These are phyloP conservation scores for Heimioporus sp. DNA, from an alignment of 768 basidiomycete species.

Conservation along the genomic window DNA sequence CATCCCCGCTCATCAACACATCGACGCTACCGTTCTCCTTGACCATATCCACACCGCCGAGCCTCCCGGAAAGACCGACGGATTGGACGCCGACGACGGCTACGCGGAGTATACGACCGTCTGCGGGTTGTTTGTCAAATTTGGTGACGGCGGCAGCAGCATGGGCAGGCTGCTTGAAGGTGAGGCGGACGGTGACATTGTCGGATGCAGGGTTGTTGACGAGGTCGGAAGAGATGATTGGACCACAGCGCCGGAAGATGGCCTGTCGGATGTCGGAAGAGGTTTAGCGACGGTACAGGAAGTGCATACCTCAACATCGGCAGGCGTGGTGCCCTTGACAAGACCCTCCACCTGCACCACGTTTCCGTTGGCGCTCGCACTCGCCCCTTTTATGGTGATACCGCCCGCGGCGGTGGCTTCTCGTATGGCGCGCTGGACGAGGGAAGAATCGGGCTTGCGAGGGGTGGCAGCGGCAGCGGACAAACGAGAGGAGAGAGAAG, in stretches of 20 bases:
- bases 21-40: constrained; percentile 38
- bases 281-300: not conserved
- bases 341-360: constrained; percentile 75
- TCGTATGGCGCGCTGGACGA: constrained; percentile 60
- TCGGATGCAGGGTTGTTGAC: constrained; percentile 15
- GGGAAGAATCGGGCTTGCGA: constrained; percentile 53
- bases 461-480: constrained; percentile 37
- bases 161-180: constrained; percentile 61
- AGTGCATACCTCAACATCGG: constrained; percentile 58
- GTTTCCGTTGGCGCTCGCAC: constrained; percentile 49
- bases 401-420: constrained; percentile 49
- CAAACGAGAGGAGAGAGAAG: constrained; percentile 55
- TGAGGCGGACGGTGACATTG: constrained; percentile 63
- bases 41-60: constrained; percentile 53
- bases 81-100: constrained; percentile 57
- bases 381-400: constrained; percentile 70
- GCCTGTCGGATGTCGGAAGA: constrained; percentile 36
- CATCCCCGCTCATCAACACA: constrained; percentile 53
- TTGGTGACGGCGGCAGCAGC: constrained; percentile 69
- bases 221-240: constrained; percentile 46
- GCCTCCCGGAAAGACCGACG: constrained; percentile 53
- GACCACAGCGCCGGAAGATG: constrained; percentile 80
- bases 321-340: constrained; percentile 73
- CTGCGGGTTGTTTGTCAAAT: constrained; percentile 80
- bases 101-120: constrained; percentile 72